Base-by-base conservation (phyloP, 345 rosid species). In the Sonneratia alba region DNA sequence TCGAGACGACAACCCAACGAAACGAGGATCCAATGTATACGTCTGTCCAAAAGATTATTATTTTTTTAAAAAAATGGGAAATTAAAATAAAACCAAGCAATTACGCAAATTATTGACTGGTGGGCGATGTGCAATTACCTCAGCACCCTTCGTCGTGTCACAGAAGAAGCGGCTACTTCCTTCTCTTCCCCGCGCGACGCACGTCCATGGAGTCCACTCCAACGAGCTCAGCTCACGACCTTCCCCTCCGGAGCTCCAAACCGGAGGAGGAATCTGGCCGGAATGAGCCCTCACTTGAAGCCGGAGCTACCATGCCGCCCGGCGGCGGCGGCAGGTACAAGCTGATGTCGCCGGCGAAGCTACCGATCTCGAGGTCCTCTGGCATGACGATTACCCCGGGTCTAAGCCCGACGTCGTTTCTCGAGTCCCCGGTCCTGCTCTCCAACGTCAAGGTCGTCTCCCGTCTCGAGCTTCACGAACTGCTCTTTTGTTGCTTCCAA, bases 301-400 rank as follows among this genome's bases (percentile, higher is more conserved):
- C 75, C 73, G 73, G 77, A 36, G 5, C 77, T 12, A 68, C 72
- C 36, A 62, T 38, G 65, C 73, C 61, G 47, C 65, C 67, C 36
- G 36, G 55, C 37, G 56, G 68, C 34, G 90, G 95, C 16, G 97
- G 98, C 11, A 82, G 97, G 86, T 96, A 96, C 78, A 96, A 87
- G 89, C 87, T 96, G 21, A 81, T 92, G 87, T 91, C 99, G 61
- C 99, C 99, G 70, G 97, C 98, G n/a, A 96, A 89, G 91, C 89
- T 96, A 34, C 99, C 99, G 88, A 96, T 96, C 93, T 92, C 98
- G 36, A 81, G 99, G 83, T 81, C 93, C 9, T 67, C 88, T 51
- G 88, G 87, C 72, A 85, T 88, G 76, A 86, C 88, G 77, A 84
- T 91, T 80, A 94, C 98, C 77, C 90, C 98, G 16, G 97, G 96